Percentiles rank a stretch among this genome's conserved stretches.
These are phyloP conservation scores for Aspergillus ochraceoroseus DNA, from an alignment of 2,329 filamentous ascomycete species.

Conservation along the genomic window DNA sequence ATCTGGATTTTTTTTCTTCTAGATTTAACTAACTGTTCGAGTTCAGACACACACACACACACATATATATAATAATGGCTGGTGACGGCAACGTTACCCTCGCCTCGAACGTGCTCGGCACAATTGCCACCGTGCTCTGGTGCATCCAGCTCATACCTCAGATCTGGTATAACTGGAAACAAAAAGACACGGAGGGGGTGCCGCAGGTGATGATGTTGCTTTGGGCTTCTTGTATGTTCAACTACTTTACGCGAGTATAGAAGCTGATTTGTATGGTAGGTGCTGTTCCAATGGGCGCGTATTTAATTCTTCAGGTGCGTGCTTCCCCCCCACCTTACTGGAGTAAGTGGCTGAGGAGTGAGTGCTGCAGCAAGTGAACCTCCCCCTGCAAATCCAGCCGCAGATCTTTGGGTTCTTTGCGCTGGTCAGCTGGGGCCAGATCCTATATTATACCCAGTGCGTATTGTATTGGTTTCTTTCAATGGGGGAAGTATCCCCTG, in stretches of 20 bases:
- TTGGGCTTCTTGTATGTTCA: conserved; percentile 52
- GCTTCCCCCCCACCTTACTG: neutral
- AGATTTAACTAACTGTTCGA: no score
- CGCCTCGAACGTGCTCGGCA: conserved; percentile 39
- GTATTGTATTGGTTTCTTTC: conserved; percentile 8
- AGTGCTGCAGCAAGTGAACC: conserved; percentile 48
- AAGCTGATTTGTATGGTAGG: conserved; percentile 23
- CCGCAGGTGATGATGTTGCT: conserved; percentile 59
- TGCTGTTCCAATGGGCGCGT: conserved; percentile 49
- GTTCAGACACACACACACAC: neutral
- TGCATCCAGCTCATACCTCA: conserved; percentile 40
- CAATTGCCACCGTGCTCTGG: conserved; percentile 42
- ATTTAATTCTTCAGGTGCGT: conserved; percentile 48
- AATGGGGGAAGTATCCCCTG: neutral
- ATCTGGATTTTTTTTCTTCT: no score
- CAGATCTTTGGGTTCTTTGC: conserved; percentile 51
- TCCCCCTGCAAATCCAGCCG: conserved; percentile 52
- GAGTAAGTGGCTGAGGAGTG: neutral
- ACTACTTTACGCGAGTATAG: neutral
- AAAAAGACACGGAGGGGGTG: conserved; percentile 58
- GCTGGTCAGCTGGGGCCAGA: conserved; percentile 51
- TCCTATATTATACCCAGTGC: conserved; percentile 50
- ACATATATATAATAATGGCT: conserved; percentile 9
- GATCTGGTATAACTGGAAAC: conserved; percentile 60
- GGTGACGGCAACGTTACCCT: conserved; percentile 28